Conservation (phyloP, 2,329 filamentous ascomycete genomes). For the Penicillium sp. region DNA sequence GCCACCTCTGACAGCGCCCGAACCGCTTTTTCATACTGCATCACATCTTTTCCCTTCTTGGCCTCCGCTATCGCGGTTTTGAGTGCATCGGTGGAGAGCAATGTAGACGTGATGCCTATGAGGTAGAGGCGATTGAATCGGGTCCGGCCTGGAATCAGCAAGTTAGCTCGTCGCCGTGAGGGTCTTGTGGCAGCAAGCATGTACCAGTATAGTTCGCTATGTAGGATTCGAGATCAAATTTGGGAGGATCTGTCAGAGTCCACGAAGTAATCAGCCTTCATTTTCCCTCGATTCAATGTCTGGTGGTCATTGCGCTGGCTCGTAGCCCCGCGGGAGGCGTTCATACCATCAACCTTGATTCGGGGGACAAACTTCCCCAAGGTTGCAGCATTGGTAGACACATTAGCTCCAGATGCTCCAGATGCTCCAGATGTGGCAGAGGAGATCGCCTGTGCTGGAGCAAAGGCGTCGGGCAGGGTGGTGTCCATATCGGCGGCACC, state of each 20-base stretch:
- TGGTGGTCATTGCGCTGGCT: slow-evolving; percentile 7
- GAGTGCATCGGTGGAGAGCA: slow-evolving; percentile 75
- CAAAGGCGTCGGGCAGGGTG: slow-evolving; percentile 27
- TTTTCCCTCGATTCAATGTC: too few relatives aligned
- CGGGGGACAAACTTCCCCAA: slow-evolving; percentile 6
- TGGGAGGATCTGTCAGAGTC: slow-evolving; percentile 64
- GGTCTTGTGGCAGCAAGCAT: neutral
- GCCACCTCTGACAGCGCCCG: slow-evolving; percentile 62
- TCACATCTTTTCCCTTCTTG: slow-evolving; percentile 70
- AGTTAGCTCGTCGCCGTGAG: neutral
- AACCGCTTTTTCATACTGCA: slow-evolving; percentile 67
- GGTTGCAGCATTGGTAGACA: slow-evolving; percentile 4
- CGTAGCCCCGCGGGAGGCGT: slow-evolving; percentile 5
- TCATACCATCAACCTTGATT: slow-evolving; percentile 34
- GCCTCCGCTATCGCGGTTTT: slow-evolving; percentile 73
- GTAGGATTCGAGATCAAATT: slow-evolving; percentile 88
- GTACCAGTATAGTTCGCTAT: slow-evolving; percentile 82
- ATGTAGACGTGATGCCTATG: slow-evolving; percentile 74
- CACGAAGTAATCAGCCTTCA: too few relatives aligned
- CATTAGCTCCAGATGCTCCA: slow-evolving; percentile 6
- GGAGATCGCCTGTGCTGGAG: slow-evolving; percentile 17
- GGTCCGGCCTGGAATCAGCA: slow-evolving; percentile 63
- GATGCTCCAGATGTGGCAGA: too few relatives aligned
- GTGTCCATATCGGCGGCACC: slow-evolving; percentile 27
- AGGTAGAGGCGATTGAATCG: slow-evolving; percentile 75